A percentile compares a stretch with the other conserved stretches of the same genome.
phyloP scores from a whole-genome alignment of 2,329 filamentous ascomycete species.

The Biscogniauxia mediterranea region DNA sequence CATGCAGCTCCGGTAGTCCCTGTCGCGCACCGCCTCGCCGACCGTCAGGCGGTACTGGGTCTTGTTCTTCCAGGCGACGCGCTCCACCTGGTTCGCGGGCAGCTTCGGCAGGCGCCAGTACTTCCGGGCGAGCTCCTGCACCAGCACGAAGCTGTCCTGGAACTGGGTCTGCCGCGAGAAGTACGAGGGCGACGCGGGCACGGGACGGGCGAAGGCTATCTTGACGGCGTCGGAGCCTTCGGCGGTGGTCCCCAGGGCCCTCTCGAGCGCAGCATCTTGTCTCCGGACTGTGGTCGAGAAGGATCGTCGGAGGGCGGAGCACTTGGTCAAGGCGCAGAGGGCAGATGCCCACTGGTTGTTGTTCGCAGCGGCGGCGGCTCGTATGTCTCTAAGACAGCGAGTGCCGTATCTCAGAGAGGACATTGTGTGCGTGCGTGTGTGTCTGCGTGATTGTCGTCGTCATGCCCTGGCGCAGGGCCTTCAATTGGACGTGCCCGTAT shows the following conservation, averaged over 20 bases:
- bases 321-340: constrained; percentile 18
- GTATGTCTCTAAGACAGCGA: constrained; percentile 31
- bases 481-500: constrained; percentile 3
- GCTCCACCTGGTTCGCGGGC: constrained; percentile 62
- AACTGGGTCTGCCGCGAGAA: constrained; percentile 85
- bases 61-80: constrained; percentile 77
- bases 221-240: constrained; percentile 28
- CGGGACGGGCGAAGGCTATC: constrained; percentile 61
- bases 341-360: constrained; percentile 23
- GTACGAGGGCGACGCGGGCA: constrained; percentile 89
- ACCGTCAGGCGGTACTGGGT: constrained; percentile 70
- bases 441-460: constrained; percentile 19
- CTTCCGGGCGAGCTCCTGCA: constrained; percentile 70
- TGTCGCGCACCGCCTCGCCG: constrained; percentile 70
- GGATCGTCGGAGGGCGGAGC: constrained; percentile 16
- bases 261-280: constrained; percentile 5
- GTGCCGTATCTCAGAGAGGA: constrained; percentile 30
- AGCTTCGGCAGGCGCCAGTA: constrained; percentile 73
- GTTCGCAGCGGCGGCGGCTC: constrained; percentile 11
- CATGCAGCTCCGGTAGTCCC: constrained; percentile 77
- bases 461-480: constrained; percentile 22
- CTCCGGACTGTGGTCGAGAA: constrained; percentile 19
- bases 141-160: constrained; percentile 76
- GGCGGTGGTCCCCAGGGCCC: constrained; percentile 2
- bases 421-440: constrained; percentile 27